phyloP scores from a whole-genome alignment of 352 stramenopile genomes.

The Blastocystis sp. region DNA sequence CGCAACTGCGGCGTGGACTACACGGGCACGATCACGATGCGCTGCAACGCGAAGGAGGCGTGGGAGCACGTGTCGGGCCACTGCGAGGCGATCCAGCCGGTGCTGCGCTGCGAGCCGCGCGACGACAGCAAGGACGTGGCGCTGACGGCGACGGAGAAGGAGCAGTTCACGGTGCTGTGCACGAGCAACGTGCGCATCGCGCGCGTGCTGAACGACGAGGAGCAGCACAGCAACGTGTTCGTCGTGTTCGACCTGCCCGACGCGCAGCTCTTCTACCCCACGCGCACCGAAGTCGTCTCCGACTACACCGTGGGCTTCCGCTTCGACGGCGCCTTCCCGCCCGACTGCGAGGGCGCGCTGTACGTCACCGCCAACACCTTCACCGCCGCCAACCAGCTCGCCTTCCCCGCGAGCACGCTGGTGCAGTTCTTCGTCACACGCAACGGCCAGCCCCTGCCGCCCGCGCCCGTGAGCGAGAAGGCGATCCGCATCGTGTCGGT shows the following conservation, averaged over 20 bases:
- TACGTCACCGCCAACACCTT: conserved; percentile 9
- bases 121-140: not conserved
- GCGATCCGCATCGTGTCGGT: conserved; percentile 18
- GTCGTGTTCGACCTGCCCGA: not conserved
- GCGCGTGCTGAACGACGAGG: conserved; percentile 20
- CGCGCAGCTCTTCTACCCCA: conserved; percentile 4
- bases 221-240: conserved; percentile 12
- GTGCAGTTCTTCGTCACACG: not conserved
- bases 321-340: conserved; percentile 12
- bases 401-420: not conserved
- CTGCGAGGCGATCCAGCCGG: not conserved
- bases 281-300: not conserved
- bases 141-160: not conserved
- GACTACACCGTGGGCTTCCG: conserved; percentile 24
- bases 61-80: conserved; percentile 1
- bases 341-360: not conserved
- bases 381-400: not conserved
- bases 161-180: conserved; percentile 15
- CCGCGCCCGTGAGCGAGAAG: not conserved
- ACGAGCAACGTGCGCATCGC: conserved; percentile 36
- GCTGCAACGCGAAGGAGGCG: conserved; percentile 12
- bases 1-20: conserved; percentile 41
- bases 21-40: not conserved
- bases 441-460: not conserved
- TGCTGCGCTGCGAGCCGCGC: conserved; percentile 4